Conservation (phyloP, 2,329 filamentous ascomycete genomes). For the Trichoderma citrinoviride region DNA sequence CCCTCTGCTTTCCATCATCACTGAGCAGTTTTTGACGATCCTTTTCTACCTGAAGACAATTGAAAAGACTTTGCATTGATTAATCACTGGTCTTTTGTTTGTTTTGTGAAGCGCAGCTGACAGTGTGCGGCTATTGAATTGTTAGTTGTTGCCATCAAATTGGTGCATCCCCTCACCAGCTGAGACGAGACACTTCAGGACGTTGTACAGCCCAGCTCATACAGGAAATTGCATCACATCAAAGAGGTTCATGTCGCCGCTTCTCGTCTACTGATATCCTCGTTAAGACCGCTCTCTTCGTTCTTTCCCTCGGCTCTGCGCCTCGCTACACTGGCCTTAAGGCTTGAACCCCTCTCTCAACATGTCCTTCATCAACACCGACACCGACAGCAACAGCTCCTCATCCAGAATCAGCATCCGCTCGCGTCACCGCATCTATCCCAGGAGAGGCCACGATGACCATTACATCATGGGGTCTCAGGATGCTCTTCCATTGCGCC, state of each 20-base stretch:
- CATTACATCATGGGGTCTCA: conserved; percentile 1
- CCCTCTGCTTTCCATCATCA: neutral
- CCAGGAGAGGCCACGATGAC: neutral
- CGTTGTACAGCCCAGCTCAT: neutral
- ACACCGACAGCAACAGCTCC: conserved; percentile 12
- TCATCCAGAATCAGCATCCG: conserved; percentile 1
- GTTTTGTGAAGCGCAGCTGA: neutral
- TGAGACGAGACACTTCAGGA: neutral
- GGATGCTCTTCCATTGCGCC: neutral
- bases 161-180: neutral
- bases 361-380: conserved; percentile 14
- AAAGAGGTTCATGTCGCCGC: neutral
- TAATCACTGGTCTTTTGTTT: neutral
- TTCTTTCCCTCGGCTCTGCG: neutral
- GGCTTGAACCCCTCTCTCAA: neutral
- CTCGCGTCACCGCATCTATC: conserved; percentile 1
- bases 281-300: neutral
- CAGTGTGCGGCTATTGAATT: neutral
- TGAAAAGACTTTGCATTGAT: neutral
- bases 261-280: neutral
- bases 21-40: neutral
- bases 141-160: neutral
- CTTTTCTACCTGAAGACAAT: neutral
- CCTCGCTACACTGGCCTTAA: neutral
- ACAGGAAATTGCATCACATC: neutral